Base-by-base conservation (phyloP, 768 basidiomycete species). In the Tricholoma matsutake region DNA sequence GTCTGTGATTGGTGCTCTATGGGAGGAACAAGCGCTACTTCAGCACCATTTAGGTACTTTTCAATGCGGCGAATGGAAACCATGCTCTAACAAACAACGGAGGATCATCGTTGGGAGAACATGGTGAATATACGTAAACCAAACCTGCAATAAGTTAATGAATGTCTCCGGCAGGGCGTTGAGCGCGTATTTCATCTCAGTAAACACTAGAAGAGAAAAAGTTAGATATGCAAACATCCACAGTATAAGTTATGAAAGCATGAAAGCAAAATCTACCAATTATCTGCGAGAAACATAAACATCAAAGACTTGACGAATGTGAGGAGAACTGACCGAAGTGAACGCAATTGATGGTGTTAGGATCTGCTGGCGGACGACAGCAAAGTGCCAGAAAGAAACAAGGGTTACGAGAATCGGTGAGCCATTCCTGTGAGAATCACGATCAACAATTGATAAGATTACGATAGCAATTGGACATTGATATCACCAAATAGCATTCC, bases 1-100 rank as follows among this genome's bases (percentile, higher is more conserved):
- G 76, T 81, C 55, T 81, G 77, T n/a, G 81, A 79, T 64, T 88
- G 83, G 29, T 81, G 71, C 20, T 78, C 72, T 7, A 91, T 72
- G 2, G 86, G 86, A 3, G 79, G 81, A 10, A 91, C 86, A 1
- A 79, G 72, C 1, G 80, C 71, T 14, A 97, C 86, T 73, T 98
- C 95, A 1, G 83, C 82, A 8, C 83, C 81, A 53, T 84, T 76
- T 25, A 97, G 82, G 72, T 96, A 97, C 67, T 92, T 94, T 70
- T 96, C 94, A 61, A 97, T 95, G 55, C 95, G 91, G 16, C 90
- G 86, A 54, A 95, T 78, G 10, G 93, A 95, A 14, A 97, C 92
- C 51, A 91, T 79, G 58, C 86, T 84, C 88, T 89, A 49, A 14
- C 10, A 25, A 37, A 18, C 18, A 45, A 49, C 10, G 6, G 39